A percentile compares a stretch with the other conserved stretches of the same genome.
These are phyloP conservation scores for Auricularia sp. DNA, from an alignment of 768 basidiomycete species.

Conservation along the genomic window DNA sequence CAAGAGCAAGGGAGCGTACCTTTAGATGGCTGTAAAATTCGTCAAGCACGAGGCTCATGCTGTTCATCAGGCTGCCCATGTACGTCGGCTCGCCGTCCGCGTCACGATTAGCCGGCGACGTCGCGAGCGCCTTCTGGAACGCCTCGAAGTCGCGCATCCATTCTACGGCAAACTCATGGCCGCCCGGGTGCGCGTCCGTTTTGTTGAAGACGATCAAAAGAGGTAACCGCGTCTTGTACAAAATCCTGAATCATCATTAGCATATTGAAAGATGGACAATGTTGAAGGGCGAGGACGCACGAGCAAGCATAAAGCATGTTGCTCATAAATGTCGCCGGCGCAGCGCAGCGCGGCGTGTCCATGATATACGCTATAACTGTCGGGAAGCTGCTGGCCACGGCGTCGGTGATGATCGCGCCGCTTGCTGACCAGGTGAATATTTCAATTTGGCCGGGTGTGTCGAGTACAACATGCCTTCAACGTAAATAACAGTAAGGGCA, in stretches of 20 bases:
- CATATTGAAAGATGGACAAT: neutral
- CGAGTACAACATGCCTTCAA: slow-evolving; percentile 79
- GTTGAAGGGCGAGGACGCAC: slow-evolving; percentile 39
- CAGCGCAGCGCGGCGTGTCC: slow-evolving; percentile 88
- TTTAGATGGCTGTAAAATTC: slow-evolving; percentile 97
- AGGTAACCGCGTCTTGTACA: slow-evolving; percentile 96
- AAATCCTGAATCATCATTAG: slow-evolving; percentile 45
- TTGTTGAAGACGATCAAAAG: slow-evolving; percentile 99
- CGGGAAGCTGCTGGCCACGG: slow-evolving; percentile 85
- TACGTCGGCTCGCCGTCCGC: slow-evolving; percentile 89
- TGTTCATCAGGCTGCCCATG: slow-evolving; percentile 98
- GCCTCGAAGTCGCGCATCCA: slow-evolving; percentile 99
- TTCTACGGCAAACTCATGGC: slow-evolving; percentile 80
- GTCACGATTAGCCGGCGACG: slow-evolving; percentile 48
- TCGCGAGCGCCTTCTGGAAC: slow-evolving; percentile 79
- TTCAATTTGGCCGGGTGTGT: slow-evolving; percentile 98
- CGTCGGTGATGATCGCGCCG: slow-evolving; percentile 96
- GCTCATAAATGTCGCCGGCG: slow-evolving; percentile 97
- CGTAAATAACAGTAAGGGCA: neutral
- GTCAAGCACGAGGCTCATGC: slow-evolving; percentile 95
- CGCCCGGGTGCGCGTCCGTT: slow-evolving; percentile 68
- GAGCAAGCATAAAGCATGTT: slow-evolving; percentile 98
- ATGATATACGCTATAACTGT: slow-evolving; percentile 95
- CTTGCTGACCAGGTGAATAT: slow-evolving; percentile 99
- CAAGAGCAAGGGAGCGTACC: slow-evolving; percentile 31